Conservation (phyloP, 768 basidiomycete genomes). For the Rhizopogon vulgaris region DNA sequence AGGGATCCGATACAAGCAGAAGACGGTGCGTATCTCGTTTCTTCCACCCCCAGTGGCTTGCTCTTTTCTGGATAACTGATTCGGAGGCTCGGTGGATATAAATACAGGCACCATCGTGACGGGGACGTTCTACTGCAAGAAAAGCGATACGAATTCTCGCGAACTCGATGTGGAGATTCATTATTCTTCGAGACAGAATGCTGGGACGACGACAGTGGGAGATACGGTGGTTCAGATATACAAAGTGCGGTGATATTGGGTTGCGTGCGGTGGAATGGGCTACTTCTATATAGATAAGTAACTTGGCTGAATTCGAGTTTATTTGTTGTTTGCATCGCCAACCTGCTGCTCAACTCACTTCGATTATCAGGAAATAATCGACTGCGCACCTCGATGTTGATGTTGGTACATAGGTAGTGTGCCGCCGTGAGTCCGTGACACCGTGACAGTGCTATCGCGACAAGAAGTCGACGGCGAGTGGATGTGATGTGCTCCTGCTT, state of each 20-base stretch:
- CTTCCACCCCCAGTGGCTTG: neutral
- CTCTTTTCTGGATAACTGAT: neutral
- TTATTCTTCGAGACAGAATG: constrained; percentile 45
- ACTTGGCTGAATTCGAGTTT: too few relatives aligned
- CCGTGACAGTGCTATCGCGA: too few relatives aligned
- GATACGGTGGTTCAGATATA: constrained; percentile 70
- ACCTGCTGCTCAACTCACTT: too few relatives aligned
- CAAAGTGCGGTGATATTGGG: constrained; percentile 52
- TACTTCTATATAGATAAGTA: neutral
- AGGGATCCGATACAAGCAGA: constrained; percentile 69
- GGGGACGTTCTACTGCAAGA: constrained; percentile 80
- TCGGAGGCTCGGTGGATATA: constrained; percentile 2
- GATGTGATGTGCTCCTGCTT: too few relatives aligned
- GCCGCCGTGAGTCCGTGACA: too few relatives aligned
- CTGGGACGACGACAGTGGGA: constrained; percentile 19
- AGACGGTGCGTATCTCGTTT: constrained; percentile 47
- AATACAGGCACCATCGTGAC: constrained; percentile 60
- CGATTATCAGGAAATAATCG: too few relatives aligned
- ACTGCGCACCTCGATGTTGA: too few relatives aligned
- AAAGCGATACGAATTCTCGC: constrained; percentile 74
- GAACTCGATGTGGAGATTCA: constrained; percentile 93
- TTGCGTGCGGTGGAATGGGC: neutral
- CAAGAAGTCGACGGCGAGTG: too few relatives aligned
- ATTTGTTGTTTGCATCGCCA: too few relatives aligned
- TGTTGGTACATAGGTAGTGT: too few relatives aligned